Base-by-base conservation (phyloP, 768 basidiomycete species). In the Lentinula sp. region DNA sequence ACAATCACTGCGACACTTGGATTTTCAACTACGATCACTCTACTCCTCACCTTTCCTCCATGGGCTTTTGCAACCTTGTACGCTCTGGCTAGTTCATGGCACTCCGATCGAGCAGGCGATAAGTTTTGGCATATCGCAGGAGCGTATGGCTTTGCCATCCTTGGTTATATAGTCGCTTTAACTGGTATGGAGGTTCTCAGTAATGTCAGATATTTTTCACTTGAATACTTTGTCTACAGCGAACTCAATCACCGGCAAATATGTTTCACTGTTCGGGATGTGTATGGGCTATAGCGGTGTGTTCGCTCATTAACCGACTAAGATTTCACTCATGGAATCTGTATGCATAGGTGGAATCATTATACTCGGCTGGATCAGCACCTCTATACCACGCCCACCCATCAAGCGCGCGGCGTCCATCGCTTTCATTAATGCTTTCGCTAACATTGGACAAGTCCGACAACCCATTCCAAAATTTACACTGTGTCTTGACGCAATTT, bases 391-490 rank as follows among this genome's bases (percentile, higher is more conserved):
- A 11, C 78, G 80, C 13, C 84, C 89, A 16, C 77, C 86, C 10
- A 80, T 85, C 23, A 89, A 89, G 70, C 81, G 88, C 10, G 83
- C 86, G 7, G 83, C 87, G 31, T 83, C 86, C 15, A 75, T 90
- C 61, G 87, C 84, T 15, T 74, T 84, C 62, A 76, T 87, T 68
- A 85, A 87, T 68, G 81, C 83, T 21, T 85, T 86, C 70, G 82
- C 84, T 28, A 63, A 60, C 34, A 63, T 63, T 46, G 62, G 62
- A 18, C 57, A 62, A 42, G 61, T 53, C 15, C 13, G 46, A 23
- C 23, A n/a, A n/a, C n/a, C 46, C 18, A 15, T 23, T 32, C 46
- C 21, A 5, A 6, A 9, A 3, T 42, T 21, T 21, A 9, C 23
- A 32, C 15, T 11, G 11, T 32, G n/a, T 34, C 4, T 16, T 50